Evolutionary conservation across 1,284 basidiomycete species (phyloP), one percentile per base, ranked within the genome.

Genomic region (Apiotrichum mycotoxinovorans): DNA sequence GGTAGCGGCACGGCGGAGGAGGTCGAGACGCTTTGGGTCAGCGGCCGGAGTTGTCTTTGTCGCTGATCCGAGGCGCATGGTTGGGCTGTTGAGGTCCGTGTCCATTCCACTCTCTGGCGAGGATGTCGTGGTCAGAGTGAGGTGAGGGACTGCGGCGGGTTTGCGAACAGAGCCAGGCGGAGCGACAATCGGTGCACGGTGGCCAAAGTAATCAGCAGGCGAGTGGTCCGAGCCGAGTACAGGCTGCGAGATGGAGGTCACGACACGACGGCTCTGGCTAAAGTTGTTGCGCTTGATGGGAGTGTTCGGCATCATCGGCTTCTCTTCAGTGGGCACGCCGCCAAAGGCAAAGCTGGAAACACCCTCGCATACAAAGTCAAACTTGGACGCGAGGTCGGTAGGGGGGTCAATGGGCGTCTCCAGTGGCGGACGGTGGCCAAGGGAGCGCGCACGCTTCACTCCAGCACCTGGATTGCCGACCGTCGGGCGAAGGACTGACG

Each of bases 251-350:
- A 54, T 33, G 17, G 60, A 62, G 40, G 56, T 43, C 10, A 51
- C 43, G 22, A 62, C 56, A 17, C 60, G 60, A 10, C 56, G 51
- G 15, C 54, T 51, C 20, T 67, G 65, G 26, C 61, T 62, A 50
- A 73, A 74, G 17, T 69, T 62, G 35, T 70, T 66, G 52, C 70
- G 68, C 71, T 79, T 79, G 54, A 79, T 75, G 0, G 77, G 77
- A 11, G 77, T 79, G 45, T 66, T 73, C 11, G 77, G 77, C 77
- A 79, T 79, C 33, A 59, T 60, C 0, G 65, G 66, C 56, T 72
- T 73, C 17, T 66, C 65, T 7, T 76, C 74, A 38, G 50, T 22
- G 48, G 61, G 44, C 33, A 57, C 52, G 20, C 51, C 44, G n/a
- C 44, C 44, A 25, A 48, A 48, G 20, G 27, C 60, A 26, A 74